These are phyloP conservation scores for Setaria viridis DNA, from an alignment of 202 grass and related monocot species.

Conservation along the genomic window DNA sequence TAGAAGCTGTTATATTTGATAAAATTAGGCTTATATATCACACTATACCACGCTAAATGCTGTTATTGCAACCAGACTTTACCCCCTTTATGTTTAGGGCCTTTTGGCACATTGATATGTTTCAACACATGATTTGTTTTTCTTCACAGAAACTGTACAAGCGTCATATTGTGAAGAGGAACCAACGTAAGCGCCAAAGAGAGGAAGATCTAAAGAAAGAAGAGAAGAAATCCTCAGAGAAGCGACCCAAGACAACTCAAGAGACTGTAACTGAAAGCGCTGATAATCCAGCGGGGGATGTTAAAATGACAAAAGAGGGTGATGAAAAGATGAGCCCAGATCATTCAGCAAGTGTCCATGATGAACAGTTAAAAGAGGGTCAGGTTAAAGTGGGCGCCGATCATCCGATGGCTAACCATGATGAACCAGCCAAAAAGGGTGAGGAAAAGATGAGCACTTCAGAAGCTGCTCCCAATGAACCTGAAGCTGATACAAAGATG, in stretches of 20 bases:
- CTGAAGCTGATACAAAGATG: conserved; percentile 67
- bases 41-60: background rate
- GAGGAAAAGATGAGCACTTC: conserved; percentile 44
- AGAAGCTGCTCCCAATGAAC: conserved; percentile 42
- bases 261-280: conserved; percentile 49
- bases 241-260: conserved; percentile 63
- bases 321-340: conserved; percentile 53
- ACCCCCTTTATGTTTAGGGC: conserved; percentile 6
- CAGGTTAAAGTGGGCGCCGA: conserved; percentile 46
- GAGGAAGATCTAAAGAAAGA: conserved; percentile 89
- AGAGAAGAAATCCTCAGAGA: conserved; percentile 60
- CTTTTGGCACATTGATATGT: conserved; percentile 30
- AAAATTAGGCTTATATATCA: background rate
- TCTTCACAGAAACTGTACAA: conserved; percentile 68
- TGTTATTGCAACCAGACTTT: background rate
- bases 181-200: conserved; percentile 85
- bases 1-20: background rate
- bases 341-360: conserved; percentile 40
- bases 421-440: conserved; percentile 41
- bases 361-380: conserved; percentile 49
- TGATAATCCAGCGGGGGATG: conserved; percentile 47
- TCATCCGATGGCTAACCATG: conserved; percentile 15
- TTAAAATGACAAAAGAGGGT: conserved; percentile 52
- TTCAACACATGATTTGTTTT: conserved; percentile 26
- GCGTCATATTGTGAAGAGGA: conserved; percentile 67